These are phyloP conservation scores for Harringtonia lauricola DNA, from an alignment of 2,329 filamentous ascomycete species.

Conservation along the genomic window DNA sequence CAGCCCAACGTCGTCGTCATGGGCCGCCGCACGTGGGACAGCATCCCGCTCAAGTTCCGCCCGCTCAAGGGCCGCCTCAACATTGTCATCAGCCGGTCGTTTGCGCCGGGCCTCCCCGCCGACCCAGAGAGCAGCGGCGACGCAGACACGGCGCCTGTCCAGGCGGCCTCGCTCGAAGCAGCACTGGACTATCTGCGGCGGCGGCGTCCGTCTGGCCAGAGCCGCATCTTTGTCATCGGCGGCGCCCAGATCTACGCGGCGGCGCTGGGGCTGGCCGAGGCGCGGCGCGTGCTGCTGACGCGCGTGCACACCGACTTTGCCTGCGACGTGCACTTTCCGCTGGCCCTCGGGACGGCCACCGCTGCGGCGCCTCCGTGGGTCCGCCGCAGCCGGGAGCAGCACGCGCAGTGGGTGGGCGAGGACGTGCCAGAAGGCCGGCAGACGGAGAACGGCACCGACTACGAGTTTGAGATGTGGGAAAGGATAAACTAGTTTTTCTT, in stretches of 20 bases:
- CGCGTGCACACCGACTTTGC: slow-evolving; percentile 58
- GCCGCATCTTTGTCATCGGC: slow-evolving; percentile 75
- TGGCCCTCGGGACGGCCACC: slow-evolving; percentile 35
- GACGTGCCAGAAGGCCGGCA: slow-evolving; percentile 42
- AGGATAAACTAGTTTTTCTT: slow-evolving; percentile 21
- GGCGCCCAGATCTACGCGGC: slow-evolving; percentile 75
- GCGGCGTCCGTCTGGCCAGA: slow-evolving; percentile 19
- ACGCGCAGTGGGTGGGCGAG: slow-evolving; percentile 58
- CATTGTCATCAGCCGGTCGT: slow-evolving; percentile 60
- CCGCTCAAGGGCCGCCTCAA: slow-evolving; percentile 74
- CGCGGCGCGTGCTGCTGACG: slow-evolving; percentile 58
- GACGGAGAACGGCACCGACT: slow-evolving; percentile 52
- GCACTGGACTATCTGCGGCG: slow-evolving; percentile 34
- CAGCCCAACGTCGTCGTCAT: slow-evolving; percentile 93
- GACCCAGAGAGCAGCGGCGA: slow-evolving; percentile 8
- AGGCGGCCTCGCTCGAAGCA: slow-evolving; percentile 45
- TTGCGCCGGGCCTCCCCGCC: slow-evolving; percentile 12
- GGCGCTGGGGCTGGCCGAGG: slow-evolving; percentile 48
- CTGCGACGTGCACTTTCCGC: slow-evolving; percentile 65
- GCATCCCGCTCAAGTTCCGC: slow-evolving; percentile 66
- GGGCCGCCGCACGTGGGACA: slow-evolving; percentile 96
- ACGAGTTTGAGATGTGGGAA: slow-evolving; percentile 69
- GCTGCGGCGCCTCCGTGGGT: slow-evolving; percentile 35
- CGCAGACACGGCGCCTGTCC: slow-evolving; percentile 34
- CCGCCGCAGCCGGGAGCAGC: slow-evolving; percentile 35